A percentile compares a stretch with the other conserved stretches of the same genome.
Conservation (phyloP, 2,329 filamentous ascomycete genomes). For the Xylariaceae sp. region DNA sequence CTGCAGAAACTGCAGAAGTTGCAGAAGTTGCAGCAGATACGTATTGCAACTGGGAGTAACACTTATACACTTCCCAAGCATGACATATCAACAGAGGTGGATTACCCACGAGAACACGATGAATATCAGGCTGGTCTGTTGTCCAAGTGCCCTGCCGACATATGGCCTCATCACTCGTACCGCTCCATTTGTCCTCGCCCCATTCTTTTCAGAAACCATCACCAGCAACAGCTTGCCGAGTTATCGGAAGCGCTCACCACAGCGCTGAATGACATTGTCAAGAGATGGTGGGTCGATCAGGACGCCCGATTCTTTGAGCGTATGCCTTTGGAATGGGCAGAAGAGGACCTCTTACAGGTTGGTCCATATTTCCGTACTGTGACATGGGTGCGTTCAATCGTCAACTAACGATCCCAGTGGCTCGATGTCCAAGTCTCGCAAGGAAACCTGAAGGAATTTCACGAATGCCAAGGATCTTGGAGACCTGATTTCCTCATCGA, state of each 20-base stretch:
- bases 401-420: constrained; percentile 26
- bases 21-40: constrained; percentile 8
- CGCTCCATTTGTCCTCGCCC: constrained; percentile 32
- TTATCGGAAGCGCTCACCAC: constrained; percentile 33
- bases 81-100: background rate
- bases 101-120: background rate
- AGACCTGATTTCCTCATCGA: constrained; percentile 40
- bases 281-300: constrained; percentile 38
- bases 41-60: background rate
- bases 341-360: constrained; percentile 33
- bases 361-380: background rate
- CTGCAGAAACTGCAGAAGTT: background rate
- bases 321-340: constrained; percentile 34
- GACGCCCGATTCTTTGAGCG: constrained; percentile 31
- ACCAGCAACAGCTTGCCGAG: constrained; percentile 30
- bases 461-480: constrained; percentile 33
- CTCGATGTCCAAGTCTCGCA: constrained; percentile 28
- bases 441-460: constrained; percentile 26
- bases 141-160: constrained; percentile 10
- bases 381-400: background rate
- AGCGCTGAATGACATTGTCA: constrained; percentile 37
- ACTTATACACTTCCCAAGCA: background rate
- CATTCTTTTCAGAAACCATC: constrained; percentile 32
- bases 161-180: constrained; percentile 34
- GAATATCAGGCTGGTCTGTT: constrained; percentile 5